Conservation (phyloP, 176 grass and related monocot species). For the Triticum turgidum region DNA sequence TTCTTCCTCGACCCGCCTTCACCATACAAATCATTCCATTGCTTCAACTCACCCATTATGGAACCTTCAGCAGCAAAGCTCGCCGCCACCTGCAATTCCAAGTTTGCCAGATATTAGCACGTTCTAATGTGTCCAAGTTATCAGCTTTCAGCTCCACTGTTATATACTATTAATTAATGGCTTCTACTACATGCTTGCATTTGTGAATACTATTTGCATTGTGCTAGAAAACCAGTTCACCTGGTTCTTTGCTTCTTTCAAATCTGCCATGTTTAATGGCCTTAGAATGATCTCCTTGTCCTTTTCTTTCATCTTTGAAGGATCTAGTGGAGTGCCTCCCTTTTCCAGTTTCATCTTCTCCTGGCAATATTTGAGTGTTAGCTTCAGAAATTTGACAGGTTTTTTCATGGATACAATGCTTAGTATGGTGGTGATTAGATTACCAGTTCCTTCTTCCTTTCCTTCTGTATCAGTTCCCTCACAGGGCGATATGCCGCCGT, state of each 20-base stretch:
- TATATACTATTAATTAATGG: background rate
- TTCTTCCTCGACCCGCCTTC: constrained; percentile 98
- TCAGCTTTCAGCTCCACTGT: background rate
- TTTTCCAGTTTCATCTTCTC: constrained; percentile 51
- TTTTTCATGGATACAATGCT: background rate
- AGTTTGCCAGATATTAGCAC: constrained; percentile 9
- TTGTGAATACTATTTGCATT: background rate
- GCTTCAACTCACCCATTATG: constrained; percentile 84
- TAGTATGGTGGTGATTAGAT: background rate
- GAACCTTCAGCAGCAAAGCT: constrained; percentile 79
- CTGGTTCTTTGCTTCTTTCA: constrained; percentile 94
- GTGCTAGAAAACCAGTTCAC: constrained; percentile 28
- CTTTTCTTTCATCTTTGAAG: constrained; percentile 42
- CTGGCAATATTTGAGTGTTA: constrained; percentile 27
- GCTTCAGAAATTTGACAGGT: background rate
- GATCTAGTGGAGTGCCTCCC: constrained; percentile 32
- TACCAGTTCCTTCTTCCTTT: constrained; percentile 92
- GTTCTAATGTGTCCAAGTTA: background rate
- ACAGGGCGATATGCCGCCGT: constrained; percentile 87
- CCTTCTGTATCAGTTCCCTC: constrained; percentile 86
- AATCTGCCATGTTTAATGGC: constrained; percentile 74
- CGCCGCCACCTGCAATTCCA: constrained; percentile 69
- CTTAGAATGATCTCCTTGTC: constrained; percentile 52
- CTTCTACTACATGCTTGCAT: background rate
- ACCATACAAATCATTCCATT: constrained; percentile 95